These are phyloP conservation scores for Fusarium heterosporum DNA, from an alignment of 2,329 filamentous ascomycete species.

Conservation along the genomic window DNA sequence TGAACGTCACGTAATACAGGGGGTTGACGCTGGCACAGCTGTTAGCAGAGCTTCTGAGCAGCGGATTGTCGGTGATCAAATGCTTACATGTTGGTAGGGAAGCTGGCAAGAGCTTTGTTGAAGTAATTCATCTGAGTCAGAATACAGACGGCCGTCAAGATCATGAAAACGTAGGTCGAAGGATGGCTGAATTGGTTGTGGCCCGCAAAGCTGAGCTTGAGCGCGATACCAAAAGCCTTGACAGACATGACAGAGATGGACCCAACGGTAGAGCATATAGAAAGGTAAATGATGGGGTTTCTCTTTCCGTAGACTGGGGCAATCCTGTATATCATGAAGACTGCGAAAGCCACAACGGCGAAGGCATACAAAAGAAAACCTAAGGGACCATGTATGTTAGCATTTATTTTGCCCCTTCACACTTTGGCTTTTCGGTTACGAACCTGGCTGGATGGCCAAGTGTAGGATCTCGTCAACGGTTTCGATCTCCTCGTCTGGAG, in stretches of 20 bases:
- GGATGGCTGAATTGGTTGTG: conserved; percentile 96
- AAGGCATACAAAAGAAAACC: conserved; percentile 91
- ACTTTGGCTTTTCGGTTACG: conserved; percentile 1
- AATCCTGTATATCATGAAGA: conserved; percentile 96
- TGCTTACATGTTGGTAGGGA: conserved; percentile 94
- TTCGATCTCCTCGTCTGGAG: conserved; percentile 89
- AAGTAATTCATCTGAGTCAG: conserved; percentile 99
- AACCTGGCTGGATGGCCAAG: conserved; percentile 92
- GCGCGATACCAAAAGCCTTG: conserved; percentile 96
- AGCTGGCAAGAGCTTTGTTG: conserved; percentile 97
- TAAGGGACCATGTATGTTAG: conserved; percentile 53
- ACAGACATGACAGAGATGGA: conserved; percentile 99
- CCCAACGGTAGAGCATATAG: conserved; percentile 96
- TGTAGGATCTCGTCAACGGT: conserved; percentile 92
- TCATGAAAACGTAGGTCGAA: conserved; percentile 97
- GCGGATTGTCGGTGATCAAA: too few species aligned
- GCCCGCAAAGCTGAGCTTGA: conserved; percentile 92
- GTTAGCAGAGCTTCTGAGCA: conserved; percentile 3
- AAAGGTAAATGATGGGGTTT: conserved; percentile 96
- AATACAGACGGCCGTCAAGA: conserved; percentile 92
- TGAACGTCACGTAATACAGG: conserved; percentile 97
- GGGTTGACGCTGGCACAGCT: conserved; percentile 81
- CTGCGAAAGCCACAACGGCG: conserved; percentile 83
- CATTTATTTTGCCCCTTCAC: not conserved
- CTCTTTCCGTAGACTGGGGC: conserved; percentile 91